phyloP scores from a whole-genome alignment of 1,284 basidiomycete genomes.

The Ceratobasidium sp. region DNA sequence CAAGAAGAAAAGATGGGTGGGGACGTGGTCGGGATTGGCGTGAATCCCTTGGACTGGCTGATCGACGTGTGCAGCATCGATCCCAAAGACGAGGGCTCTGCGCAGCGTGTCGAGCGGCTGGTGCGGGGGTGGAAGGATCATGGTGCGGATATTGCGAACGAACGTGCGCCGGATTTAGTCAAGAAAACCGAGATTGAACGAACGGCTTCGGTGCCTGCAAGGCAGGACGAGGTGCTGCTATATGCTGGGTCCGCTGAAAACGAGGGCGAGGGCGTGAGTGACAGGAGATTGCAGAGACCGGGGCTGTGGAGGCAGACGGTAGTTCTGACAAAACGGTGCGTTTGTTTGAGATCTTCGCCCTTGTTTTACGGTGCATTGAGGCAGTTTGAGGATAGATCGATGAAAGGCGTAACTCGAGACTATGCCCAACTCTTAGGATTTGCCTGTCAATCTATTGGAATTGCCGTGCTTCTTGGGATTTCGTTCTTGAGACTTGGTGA shows the following conservation, averaged over 20 bases:
- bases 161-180: neutral
- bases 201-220: slow-evolving; percentile 5
- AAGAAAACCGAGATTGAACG: neutral
- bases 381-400: slow-evolving; percentile 31
- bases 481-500: slow-evolving; percentile 52
- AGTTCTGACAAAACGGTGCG: slow-evolving; percentile 46
- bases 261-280: neutral
- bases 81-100: slow-evolving; percentile 60
- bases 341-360: too few relatives aligned
- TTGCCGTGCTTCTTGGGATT: slow-evolving; percentile 52
- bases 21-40: slow-evolving; percentile 54
- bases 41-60: slow-evolving; percentile 65
- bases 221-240: slow-evolving; percentile 19
- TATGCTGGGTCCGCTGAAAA: slow-evolving; percentile 23
- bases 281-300: slow-evolving; percentile 26
- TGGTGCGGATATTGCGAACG: slow-evolving; percentile 51
- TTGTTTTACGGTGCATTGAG: too few relatives aligned
- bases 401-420: slow-evolving; percentile 46
- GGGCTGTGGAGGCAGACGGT: slow-evolving; percentile 46
- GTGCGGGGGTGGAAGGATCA: slow-evolving; percentile 56
- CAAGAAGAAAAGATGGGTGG: slow-evolving; percentile 47
- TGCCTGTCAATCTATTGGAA: slow-evolving; percentile 46
- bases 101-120: slow-evolving; percentile 54
- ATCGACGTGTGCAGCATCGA: slow-evolving; percentile 65
- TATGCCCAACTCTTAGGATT: slow-evolving; percentile 49